Percentiles rank a stretch among this genome's conserved stretches.
phyloP scores from a whole-genome alignment of 768 basidiomycete genomes.

The Leccinum imitatum region DNA sequence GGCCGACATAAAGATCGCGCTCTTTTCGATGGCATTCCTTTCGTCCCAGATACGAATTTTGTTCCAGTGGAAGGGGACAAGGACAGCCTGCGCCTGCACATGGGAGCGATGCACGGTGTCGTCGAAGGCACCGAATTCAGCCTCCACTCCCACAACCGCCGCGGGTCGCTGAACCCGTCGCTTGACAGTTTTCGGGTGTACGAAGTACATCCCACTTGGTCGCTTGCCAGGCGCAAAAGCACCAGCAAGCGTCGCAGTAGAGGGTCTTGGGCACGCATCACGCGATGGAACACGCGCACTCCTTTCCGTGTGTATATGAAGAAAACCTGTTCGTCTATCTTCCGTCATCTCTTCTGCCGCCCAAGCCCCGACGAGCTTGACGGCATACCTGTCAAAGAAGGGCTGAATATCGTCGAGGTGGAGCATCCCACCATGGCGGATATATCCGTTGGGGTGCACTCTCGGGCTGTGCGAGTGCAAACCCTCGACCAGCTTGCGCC shows the following conservation, averaged over 20 bases:
- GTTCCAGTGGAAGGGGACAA: constrained; percentile 43
- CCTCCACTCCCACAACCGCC: constrained; percentile 60
- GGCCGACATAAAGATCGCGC: constrained; percentile 49
- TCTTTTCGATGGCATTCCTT: constrained; percentile 58
- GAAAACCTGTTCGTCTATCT: constrained; percentile 46
- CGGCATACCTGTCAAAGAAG: constrained; percentile 36
- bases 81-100: constrained; percentile 47
- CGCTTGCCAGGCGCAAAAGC: constrained; percentile 45
- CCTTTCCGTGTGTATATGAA: constrained; percentile 57
- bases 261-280: constrained; percentile 55
- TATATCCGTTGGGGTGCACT: constrained; percentile 46
- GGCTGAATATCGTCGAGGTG: constrained; percentile 48
- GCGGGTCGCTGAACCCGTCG: constrained; percentile 55
- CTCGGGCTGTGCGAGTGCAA: constrained; percentile 42
- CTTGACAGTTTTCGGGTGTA: constrained; percentile 51
- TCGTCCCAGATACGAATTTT: constrained; percentile 47
- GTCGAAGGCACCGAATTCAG: constrained; percentile 62
- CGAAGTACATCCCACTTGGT: constrained; percentile 60
- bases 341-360: constrained; percentile 43
- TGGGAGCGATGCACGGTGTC: constrained; percentile 63
- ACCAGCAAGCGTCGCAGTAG: constrained; percentile 31
- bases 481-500: constrained; percentile 44
- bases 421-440: constrained; percentile 46
- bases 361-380: constrained; percentile 33
- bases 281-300: constrained; percentile 53